phyloP scores from a whole-genome alignment of 75 land plant genomes.

The Sequoia sempervirens region DNA sequence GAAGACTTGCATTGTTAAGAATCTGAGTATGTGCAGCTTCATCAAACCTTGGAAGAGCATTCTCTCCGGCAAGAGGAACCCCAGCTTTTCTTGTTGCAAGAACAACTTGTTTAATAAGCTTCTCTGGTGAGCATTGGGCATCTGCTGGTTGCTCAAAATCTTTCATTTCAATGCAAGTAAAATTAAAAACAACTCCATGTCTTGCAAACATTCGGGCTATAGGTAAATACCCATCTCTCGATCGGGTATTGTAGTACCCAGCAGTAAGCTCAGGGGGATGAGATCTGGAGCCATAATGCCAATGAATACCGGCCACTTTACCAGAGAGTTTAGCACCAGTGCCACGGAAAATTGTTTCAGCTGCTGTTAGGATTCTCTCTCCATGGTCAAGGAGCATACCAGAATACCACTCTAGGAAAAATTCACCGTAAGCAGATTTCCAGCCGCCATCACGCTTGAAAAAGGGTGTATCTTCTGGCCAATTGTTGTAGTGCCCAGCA shows the following conservation, averaged over 20 bases:
- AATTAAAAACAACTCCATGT: constrained; percentile 66
- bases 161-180: constrained; percentile 80
- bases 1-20: constrained; percentile 17
- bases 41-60: constrained; percentile 79
- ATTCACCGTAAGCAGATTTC: constrained; percentile 57
- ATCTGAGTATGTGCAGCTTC: constrained; percentile 66
- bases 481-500: constrained; percentile 76
- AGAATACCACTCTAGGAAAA: constrained; percentile 80
- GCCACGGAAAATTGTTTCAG: constrained; percentile 34
- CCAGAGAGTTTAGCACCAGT: constrained; percentile 59
- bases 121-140: constrained; percentile 72
- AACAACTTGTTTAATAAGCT: constrained; percentile 64
- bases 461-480: constrained; percentile 80
- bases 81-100: constrained; percentile 52
- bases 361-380: constrained; percentile 58
- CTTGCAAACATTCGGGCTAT: constrained; percentile 69
- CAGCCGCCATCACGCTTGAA: constrained; percentile 69
- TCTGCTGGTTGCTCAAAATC: constrained; percentile 73
- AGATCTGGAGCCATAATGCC: constrained; percentile 82
- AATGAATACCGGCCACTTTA: constrained; percentile 79
- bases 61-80: constrained; percentile 80
- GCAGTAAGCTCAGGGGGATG: constrained; percentile 85
- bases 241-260: constrained; percentile 75
- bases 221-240: constrained; percentile 65
- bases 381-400: constrained; percentile 70